These are phyloP conservation scores for Lentinus brumalis DNA, from an alignment of 768 basidiomycete genomes.

Conservation along the genomic window DNA sequence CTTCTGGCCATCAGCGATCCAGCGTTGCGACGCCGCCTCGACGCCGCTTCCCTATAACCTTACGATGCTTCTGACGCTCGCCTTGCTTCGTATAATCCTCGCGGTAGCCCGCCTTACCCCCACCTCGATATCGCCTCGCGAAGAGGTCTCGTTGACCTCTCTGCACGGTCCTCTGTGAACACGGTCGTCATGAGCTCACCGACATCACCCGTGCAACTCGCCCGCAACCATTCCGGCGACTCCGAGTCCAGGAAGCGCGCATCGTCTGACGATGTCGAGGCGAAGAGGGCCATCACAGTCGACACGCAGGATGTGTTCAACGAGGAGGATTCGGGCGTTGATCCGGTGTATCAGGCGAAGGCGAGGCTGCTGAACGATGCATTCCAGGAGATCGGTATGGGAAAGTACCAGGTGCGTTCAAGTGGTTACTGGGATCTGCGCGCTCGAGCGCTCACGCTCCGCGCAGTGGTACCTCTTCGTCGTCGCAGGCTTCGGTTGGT, in stretches of 20 bases:
- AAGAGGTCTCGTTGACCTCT: background rate
- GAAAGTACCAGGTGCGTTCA: conserved; percentile 49
- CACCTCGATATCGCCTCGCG: background rate
- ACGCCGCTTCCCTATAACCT: background rate
- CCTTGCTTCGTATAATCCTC: background rate
- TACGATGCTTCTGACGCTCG: background rate
- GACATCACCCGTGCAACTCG: background rate
- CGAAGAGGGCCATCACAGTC: background rate
- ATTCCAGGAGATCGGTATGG: conserved; percentile 59
- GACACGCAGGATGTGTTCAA: conserved; percentile 34
- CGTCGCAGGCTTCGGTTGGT: conserved; percentile 75
- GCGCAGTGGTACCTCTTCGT: conserved; percentile 60
- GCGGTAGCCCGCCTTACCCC: too few species aligned
- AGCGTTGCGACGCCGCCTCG: background rate
- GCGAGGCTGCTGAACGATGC: conserved; percentile 48
- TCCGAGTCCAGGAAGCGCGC: background rate
- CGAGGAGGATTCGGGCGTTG: conserved; percentile 35
- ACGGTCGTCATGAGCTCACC: background rate
- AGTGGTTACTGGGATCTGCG: background rate
- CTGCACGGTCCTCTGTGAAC: background rate
- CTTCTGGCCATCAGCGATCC: background rate
- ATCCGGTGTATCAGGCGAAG: conserved; percentile 53
- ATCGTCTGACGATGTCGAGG: background rate
- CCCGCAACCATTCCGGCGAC: background rate
- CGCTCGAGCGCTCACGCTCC: background rate